Percentiles rank a stretch among this genome's conserved stretches.
These are phyloP conservation scores for Chenopodium suecicum DNA, from an alignment of 148 eudicot species.

Conservation along the genomic window DNA sequence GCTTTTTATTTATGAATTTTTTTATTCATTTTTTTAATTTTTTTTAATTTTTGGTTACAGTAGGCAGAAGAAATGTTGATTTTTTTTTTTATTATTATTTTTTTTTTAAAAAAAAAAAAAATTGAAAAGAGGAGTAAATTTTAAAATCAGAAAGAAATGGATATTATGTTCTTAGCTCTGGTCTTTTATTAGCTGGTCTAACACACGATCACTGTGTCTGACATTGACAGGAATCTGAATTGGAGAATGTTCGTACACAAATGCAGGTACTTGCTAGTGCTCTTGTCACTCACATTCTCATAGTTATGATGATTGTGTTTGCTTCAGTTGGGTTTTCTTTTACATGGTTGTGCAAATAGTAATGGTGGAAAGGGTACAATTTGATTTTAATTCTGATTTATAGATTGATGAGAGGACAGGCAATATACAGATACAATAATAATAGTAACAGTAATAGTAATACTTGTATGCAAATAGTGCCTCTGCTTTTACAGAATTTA, in stretches of 20 bases:
- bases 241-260: slow-evolving; percentile 85
- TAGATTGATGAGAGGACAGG: background rate
- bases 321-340: slow-evolving; percentile 11
- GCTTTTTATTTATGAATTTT: background rate
- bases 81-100: too few species aligned
- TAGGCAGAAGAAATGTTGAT: background rate
- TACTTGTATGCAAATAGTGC: background rate
- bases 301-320: background rate
- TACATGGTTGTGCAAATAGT: background rate
- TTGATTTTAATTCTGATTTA: background rate
- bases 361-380: background rate
- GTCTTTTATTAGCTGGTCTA: background rate
- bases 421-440: background rate
- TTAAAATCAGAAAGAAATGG: background rate
- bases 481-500: background rate
- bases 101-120: background rate
- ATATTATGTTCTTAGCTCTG: background rate
- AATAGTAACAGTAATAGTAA: background rate
- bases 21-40: background rate
- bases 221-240: slow-evolving; percentile 72
- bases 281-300: slow-evolving; percentile 2
- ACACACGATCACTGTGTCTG: slow-evolving; percentile 13
- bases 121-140: background rate
- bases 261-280: slow-evolving; percentile 60
- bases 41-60: background rate